Conservation (phyloP, 805 yeast genomes). For the Candida manassasensis region DNA sequence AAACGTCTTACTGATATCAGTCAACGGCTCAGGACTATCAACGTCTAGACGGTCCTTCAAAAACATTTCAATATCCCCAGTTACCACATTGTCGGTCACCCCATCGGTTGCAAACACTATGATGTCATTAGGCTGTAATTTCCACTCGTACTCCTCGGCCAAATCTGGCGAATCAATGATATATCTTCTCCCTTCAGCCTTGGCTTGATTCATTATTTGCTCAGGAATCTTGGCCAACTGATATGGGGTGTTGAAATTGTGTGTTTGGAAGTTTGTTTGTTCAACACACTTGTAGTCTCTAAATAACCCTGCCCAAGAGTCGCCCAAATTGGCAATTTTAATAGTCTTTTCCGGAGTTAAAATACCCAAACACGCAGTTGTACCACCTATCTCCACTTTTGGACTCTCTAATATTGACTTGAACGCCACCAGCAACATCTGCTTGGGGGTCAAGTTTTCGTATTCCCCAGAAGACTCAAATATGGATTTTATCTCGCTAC, state of each 20-base stretch:
- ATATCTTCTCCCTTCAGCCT: constrained; percentile 52
- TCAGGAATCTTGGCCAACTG: constrained; percentile 84
- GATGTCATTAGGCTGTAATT: constrained; percentile 66
- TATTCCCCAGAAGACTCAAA: constrained; percentile 18
- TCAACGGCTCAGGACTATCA: constrained; percentile 30
- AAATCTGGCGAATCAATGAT: constrained; percentile 66
- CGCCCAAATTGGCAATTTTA: constrained; percentile 80
- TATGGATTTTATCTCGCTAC: constrained; percentile 46
- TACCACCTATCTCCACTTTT: constrained; percentile 81
- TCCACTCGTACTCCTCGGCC: constrained; percentile 64
- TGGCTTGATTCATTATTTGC: constrained; percentile 49
- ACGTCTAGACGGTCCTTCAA: constrained; percentile 50
- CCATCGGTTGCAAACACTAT: constrained; percentile 92
- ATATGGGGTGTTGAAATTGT: constrained; percentile 86
- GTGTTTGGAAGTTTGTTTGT: constrained; percentile 75
- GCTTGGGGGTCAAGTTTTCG: constrained; percentile 34
- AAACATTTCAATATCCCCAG: constrained; percentile 66
- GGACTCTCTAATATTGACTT: constrained; percentile 47
- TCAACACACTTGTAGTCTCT: constrained; percentile 57
- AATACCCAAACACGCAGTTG: constrained; percentile 85
- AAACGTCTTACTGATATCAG: constrained; percentile 47
- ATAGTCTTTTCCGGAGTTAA: constrained; percentile 54
- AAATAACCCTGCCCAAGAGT: constrained; percentile 89
- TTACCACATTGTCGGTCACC: constrained; percentile 76
- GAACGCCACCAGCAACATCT: constrained; percentile 55